Evolutionary conservation across 768 basidiomycete genomes (phyloP).

Genomic region (Naganishia onofrii): DNA sequence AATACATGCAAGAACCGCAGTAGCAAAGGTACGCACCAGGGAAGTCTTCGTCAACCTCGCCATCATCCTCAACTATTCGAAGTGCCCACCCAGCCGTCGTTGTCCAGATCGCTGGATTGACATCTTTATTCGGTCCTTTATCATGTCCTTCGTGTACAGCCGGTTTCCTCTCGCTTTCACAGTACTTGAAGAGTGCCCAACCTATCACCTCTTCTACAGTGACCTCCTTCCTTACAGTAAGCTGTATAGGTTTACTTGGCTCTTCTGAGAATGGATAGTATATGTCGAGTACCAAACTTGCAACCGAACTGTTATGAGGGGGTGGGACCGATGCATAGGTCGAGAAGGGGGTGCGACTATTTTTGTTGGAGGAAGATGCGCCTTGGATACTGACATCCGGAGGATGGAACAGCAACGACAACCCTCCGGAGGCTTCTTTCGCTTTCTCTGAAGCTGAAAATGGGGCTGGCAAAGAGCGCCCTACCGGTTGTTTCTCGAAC

Average conservation of each 20-base stretch:
- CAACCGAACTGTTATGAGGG: conserved; percentile 61
- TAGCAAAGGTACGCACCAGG: conserved; percentile 65
- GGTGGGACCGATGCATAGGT: conserved; percentile 82
- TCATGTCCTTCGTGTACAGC: conserved; percentile 65
- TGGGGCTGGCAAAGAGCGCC: not conserved
- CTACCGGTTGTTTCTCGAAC: conserved; percentile 37
- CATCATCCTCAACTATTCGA: conserved; percentile 91
- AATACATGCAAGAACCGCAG: conserved; percentile 1
- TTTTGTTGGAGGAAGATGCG: conserved; percentile 51
- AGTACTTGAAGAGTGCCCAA: conserved; percentile 85
- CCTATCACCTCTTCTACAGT: conserved; percentile 95
- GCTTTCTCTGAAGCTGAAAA: not conserved
- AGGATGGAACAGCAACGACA: conserved; percentile 64
- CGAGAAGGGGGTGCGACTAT: conserved; percentile 74
- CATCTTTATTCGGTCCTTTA: conserved; percentile 61
- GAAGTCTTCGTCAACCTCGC: conserved; percentile 98
- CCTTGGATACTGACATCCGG: conserved; percentile 39
- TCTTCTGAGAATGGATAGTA: conserved; percentile 77
- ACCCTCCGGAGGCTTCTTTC: not conserved
- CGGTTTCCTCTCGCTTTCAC: conserved; percentile 81
- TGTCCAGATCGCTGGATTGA: conserved; percentile 61
- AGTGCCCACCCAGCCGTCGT: conserved; percentile 87
- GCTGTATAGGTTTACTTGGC: conserved; percentile 62
- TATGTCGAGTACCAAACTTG: conserved; percentile 66
- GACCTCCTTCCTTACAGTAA: conserved; percentile 79